phyloP scores from a whole-genome alignment of 2,329 filamentous ascomycete species.

The Colletotrichum orchidophilum region DNA sequence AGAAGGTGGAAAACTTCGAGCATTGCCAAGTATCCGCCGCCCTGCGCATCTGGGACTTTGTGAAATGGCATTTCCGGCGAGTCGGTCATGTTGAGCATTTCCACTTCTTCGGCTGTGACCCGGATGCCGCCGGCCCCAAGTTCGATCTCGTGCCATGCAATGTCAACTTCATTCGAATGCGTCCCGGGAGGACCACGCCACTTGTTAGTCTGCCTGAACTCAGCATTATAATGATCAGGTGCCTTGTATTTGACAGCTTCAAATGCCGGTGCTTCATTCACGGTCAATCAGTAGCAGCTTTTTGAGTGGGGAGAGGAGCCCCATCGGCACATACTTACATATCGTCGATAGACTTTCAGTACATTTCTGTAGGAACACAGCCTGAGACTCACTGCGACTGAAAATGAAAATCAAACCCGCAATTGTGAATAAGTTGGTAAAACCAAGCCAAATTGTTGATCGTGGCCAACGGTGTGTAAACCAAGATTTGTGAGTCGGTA shows the following conservation, averaged over 20 bases:
- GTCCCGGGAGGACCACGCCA: slow-evolving; percentile 19
- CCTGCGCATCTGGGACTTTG: slow-evolving; percentile 16
- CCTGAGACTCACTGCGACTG: background rate
- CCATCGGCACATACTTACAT: background rate
- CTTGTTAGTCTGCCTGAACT: slow-evolving; percentile 26
- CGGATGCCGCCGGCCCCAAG: slow-evolving; percentile 19
- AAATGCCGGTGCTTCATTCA: slow-evolving; percentile 7
- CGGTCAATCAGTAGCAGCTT: too few relatives aligned
- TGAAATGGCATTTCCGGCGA: slow-evolving; percentile 21
- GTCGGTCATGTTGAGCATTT: slow-evolving; percentile 19
- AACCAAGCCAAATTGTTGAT: background rate
- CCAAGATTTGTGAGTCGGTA: background rate
- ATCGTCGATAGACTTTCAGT: background rate
- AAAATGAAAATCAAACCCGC: background rate
- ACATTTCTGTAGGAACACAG: background rate
- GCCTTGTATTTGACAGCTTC: slow-evolving; percentile 5
- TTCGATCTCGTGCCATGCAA: slow-evolving; percentile 27
- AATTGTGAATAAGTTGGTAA: slow-evolving; percentile 3
- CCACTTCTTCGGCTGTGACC: slow-evolving; percentile 14
- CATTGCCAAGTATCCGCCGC: slow-evolving; percentile 22
- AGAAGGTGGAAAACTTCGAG: slow-evolving; percentile 24
- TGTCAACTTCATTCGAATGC: slow-evolving; percentile 17
- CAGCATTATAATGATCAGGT: slow-evolving; percentile 18
- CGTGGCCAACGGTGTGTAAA: background rate
- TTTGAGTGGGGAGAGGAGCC: too few relatives aligned